A percentile compares a stretch with the other conserved stretches of the same genome.
These are phyloP conservation scores for Neoascochyta sp. DNA, from an alignment of 2,329 filamentous ascomycete species.

Conservation along the genomic window DNA sequence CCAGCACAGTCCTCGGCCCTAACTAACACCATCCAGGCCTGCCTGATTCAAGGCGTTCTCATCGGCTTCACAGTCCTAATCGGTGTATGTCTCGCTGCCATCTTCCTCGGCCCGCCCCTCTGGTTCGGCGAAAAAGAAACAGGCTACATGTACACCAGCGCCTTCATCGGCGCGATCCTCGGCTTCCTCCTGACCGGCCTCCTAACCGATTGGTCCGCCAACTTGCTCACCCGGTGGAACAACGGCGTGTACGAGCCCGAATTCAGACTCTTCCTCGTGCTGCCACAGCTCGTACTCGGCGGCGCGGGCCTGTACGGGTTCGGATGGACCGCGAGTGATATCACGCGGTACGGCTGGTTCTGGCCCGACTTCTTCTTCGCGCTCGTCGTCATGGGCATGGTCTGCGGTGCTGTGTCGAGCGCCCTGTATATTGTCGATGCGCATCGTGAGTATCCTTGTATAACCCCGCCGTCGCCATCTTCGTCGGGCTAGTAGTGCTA, in stretches of 20 bases:
- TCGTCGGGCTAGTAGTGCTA: too few species aligned
- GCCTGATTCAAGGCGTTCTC: constrained; percentile 78
- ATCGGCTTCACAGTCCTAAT: constrained; percentile 95
- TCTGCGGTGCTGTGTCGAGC: constrained; percentile 80
- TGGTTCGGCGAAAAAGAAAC: constrained; percentile 80
- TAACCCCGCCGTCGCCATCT: too few species aligned
- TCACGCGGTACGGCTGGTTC: constrained; percentile 62
- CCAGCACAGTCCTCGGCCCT: too few species aligned
- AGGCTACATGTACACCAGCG: constrained; percentile 75
- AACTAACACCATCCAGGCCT: constrained; percentile 38
- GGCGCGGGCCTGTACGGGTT: constrained; percentile 81
- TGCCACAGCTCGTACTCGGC: constrained; percentile 76
- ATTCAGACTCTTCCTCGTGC: constrained; percentile 77
- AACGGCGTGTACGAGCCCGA: constrained; percentile 85
- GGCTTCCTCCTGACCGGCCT: constrained; percentile 74
- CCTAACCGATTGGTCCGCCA: constrained; percentile 69
- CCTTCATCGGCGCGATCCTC: constrained; percentile 76
- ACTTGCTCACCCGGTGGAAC: constrained; percentile 68
- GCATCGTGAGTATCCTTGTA: constrained; percentile 60
- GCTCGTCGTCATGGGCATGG: constrained; percentile 83
- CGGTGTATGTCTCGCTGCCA: constrained; percentile 76
- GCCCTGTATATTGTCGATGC: constrained; percentile 90
- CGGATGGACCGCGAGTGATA: constrained; percentile 65
- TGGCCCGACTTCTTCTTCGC: constrained; percentile 79
- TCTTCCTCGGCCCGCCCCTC: constrained; percentile 77